Base-by-base conservation (phyloP, 192 early-diverging fungal species). In the Backusella liffmaniae region DNA sequence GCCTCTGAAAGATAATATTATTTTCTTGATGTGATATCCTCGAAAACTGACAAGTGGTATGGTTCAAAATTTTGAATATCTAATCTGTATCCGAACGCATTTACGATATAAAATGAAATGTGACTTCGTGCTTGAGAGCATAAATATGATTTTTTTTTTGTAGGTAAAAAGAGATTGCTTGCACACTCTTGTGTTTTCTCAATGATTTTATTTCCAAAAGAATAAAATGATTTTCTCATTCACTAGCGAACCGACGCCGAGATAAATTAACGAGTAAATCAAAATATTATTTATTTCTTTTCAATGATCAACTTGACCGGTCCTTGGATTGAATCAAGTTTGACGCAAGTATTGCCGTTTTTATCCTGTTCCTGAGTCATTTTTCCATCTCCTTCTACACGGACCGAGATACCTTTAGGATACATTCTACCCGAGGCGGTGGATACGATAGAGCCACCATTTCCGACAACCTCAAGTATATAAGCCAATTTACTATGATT, bases 331-430 rank as follows among this genome's bases (percentile, higher is more conserved):
- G 34, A 65, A 13, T 41, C n/a, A 26, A 74, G 16, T 5, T 39
- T 10, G 36, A 74, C 37, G 35, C 56, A 9, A 36, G 44, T 35
- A 41, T 74, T 74, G 4, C 21, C 6, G 39, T 74, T 16, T 3
- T 66, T 35, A 42, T 59, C 36, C 5, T 10, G 16, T 65, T 37
- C 49, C n/a, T 41, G 62, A 4, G 6, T 42, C 15, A 70, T 26
- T 16, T 70, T 29, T 39, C 23, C 69, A 29, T 41, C 21, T 26
- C 69, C 69, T 18, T 70, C 42, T 23, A 70, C 12, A 46, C 41
- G 39, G 12, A 86, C 74, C 46, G 84, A 75, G 56, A 87, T 79
- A 9, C 88, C 88, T 32, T 86, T 79, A 39, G 82, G 80, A 70
- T 88, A 88, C 73, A 88, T 84, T 44, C 77, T 84, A 6, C 76